Base-by-base conservation (phyloP, 768 basidiomycete species). In the Tricholomella constricta region DNA sequence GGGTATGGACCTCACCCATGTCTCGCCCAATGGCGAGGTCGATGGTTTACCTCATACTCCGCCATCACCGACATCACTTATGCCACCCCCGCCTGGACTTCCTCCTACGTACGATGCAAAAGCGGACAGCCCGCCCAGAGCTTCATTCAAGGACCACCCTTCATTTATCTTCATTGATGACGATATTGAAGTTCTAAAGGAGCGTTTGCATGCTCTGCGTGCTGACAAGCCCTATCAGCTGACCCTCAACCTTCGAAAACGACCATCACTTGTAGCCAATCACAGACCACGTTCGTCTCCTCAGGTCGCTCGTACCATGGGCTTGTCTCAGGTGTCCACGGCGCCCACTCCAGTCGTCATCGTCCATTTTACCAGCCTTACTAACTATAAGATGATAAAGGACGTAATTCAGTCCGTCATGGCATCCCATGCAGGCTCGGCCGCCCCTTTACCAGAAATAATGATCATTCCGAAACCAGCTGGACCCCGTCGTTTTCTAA, bases 401-500 rank as follows among this genome's bases (percentile, higher is more conserved):
- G 94, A 98, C 59, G 77, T 87, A 10, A 78, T 98, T 17, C 88
- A 94, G 59, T 83, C 82, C 15, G 74, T 86, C 17, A 73, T 88
- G 56, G 67, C 68, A 34, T 76, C 78, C 1, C 80, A 80, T 47
- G 61, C 71, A 19, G 69, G 73, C 31, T 71, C 79, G 10, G 54
- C 74, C 62, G 65, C 73, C 20, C 74, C 78, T 14, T 68, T 89
- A 10, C 88, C 97, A 1, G 97, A 99, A 61, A 84, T 99, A 25
- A 91, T 98, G 81, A 92, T 99, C 59, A 88, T 98, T 34, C 96
- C 95, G 19, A 99, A 98, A 71, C 96, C 96, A 9, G 95, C 91
- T 15, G 96, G 97, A 4, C 97, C 97, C 6, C 84, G 96, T 34
- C 85, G 96, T 8, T 87, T 98, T 61, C 75, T 99, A 59, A 95